These are phyloP conservation scores for Inga leiocalycina DNA, from an alignment of 306 rosid genomes.

Conservation along the genomic window DNA sequence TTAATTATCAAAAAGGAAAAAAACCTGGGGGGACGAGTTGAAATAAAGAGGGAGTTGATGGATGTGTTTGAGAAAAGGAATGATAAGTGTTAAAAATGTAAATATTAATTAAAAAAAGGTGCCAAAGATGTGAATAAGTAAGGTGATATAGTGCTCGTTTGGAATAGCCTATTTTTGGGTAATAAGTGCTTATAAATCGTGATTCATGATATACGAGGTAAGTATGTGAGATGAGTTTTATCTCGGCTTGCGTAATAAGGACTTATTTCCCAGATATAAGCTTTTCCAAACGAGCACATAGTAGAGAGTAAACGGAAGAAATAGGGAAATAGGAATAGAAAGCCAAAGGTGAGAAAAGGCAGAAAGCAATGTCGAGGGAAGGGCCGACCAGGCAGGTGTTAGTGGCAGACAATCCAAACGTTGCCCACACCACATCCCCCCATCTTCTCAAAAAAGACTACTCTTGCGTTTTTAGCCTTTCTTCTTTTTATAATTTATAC, in stretches of 20 bases:
- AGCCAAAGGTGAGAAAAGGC: conserved; percentile 51
- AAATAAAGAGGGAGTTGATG: too few relatives aligned
- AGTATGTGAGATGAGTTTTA: too few relatives aligned
- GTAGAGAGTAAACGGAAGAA: too few relatives aligned
- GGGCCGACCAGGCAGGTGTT: conserved; percentile 69
- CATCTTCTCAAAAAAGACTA: conserved; percentile 30
- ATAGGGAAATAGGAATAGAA: neutral
- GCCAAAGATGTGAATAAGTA: neutral
- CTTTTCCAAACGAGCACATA: too few relatives aligned
- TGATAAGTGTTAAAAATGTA: neutral
- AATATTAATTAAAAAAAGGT: neutral
- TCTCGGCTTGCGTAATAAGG: too few relatives aligned
- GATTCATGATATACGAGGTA: too few relatives aligned
- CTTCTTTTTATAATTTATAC: conserved; percentile 17
- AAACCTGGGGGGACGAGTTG: too few relatives aligned
- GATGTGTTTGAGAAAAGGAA: neutral
- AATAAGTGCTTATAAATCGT: too few relatives aligned
- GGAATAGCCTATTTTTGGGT: too few relatives aligned
- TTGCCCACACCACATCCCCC: conserved; percentile 39
- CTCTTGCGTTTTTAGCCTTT: conserved; percentile 50
- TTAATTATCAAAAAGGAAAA: too few relatives aligned
- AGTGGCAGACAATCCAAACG: conserved; percentile 69
- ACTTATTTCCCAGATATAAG: too few relatives aligned
- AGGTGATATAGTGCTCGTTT: too few relatives aligned
- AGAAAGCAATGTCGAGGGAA: conserved; percentile 54